phyloP scores from a whole-genome alignment of 148 eudicot species.

The Cornus controversa region DNA sequence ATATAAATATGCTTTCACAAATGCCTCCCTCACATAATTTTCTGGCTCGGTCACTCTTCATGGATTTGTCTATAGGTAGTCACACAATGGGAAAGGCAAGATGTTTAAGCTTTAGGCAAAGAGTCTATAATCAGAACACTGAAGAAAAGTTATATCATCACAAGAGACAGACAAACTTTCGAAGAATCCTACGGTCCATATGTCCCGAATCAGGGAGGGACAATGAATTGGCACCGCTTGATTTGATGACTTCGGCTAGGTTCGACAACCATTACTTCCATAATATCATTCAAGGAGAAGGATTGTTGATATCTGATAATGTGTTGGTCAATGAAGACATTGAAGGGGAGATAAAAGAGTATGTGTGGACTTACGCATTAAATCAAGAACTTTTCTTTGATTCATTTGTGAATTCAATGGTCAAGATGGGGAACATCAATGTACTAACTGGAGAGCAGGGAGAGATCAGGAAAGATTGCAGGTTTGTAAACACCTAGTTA shows the following conservation, averaged over 20 bases:
- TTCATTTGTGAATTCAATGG: constrained; percentile 54
- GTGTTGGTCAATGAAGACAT: constrained; percentile 50
- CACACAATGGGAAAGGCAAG: constrained; percentile 73
- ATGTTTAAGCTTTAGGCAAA: constrained; percentile 60
- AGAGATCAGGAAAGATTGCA: constrained; percentile 62
- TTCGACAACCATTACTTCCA: constrained; percentile 65
- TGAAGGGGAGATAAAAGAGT: constrained; percentile 36
- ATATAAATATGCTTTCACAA: too few relatives aligned
- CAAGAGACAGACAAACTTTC: background rate
- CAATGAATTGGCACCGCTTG: constrained; percentile 37
- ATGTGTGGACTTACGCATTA: constrained; percentile 52
- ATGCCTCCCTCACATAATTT: too few relatives aligned
- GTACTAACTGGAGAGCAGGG: constrained; percentile 52
- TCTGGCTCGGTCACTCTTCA: too few relatives aligned
- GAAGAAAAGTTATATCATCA: constrained; percentile 34
- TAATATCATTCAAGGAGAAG: constrained; percentile 46
- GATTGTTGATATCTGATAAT: constrained; percentile 59
- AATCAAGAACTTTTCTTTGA: constrained; percentile 43
- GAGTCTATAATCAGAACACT: constrained; percentile 39
- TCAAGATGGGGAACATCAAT: constrained; percentile 73
- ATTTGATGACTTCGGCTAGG: constrained; percentile 35
- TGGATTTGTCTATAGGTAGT: constrained; percentile 40
- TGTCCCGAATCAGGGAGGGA: constrained; percentile 51
- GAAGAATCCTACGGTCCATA: constrained; percentile 25
- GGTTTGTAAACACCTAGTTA: constrained; percentile 39